phyloP scores from a whole-genome alignment of 805 yeast species.

The Metschnikowia gruessii region DNA sequence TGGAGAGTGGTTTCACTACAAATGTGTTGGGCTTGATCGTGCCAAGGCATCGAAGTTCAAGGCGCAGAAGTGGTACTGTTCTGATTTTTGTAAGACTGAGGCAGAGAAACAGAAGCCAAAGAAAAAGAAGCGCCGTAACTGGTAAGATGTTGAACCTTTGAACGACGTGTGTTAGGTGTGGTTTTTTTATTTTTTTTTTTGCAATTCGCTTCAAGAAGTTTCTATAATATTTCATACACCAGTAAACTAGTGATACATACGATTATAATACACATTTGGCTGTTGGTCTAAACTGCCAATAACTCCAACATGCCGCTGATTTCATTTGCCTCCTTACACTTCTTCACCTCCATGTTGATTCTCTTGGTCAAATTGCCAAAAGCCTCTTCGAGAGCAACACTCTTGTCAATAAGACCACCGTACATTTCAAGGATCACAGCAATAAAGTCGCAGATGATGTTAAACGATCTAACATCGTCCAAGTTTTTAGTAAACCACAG shows the following conservation, averaged over 20 bases:
- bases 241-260: neutral
- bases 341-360: constrained; percentile 64
- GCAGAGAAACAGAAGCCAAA: constrained; percentile 7
- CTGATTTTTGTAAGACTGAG: constrained; percentile 28
- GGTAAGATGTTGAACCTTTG: neutral
- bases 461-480: constrained; percentile 73
- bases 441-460: constrained; percentile 63
- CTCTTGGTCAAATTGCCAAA: constrained; percentile 57
- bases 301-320: constrained; percentile 93
- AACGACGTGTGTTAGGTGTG: no score
- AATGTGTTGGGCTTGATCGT: constrained; percentile 41
- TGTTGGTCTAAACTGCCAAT: constrained; percentile 41
- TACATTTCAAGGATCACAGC: constrained; percentile 72
- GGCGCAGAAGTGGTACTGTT: constrained; percentile 40
- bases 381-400: constrained; percentile 75
- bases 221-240: no score
- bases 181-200: no score
- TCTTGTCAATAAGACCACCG: constrained; percentile 65
- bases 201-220: no score
- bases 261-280: neutral
- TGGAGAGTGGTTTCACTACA: constrained; percentile 48
- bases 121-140: constrained; percentile 6
- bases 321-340: constrained; percentile 83
- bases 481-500: constrained; percentile 78
- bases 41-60: constrained; percentile 38